Base-by-base conservation (phyloP, 1,284 basidiomycete genomes). In the Cutaneotrichosporon curvatum region DNA sequence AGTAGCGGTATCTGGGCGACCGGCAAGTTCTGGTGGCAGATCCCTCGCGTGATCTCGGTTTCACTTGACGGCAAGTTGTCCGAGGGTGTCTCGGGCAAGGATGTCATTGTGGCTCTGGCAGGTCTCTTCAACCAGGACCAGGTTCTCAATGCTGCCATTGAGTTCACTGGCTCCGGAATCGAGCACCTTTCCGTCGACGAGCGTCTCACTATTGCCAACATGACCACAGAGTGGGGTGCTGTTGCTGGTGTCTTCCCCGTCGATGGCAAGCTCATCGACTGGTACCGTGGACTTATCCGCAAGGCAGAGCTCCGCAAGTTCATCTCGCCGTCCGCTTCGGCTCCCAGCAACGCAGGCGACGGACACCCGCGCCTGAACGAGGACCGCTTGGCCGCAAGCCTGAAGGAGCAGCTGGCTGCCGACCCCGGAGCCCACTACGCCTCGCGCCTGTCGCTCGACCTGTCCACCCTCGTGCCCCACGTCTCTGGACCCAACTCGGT, bases 221-320 rank as follows among this genome's bases (percentile, higher is more conserved):
- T 98, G 94, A 97, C 94, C 4, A 98, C 95, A 15, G 94, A 99
- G 69, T 99, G 94, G 94, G 94, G 94, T 42, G 94, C 94, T 1
- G 80, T 99, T 1, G 90, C 83, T 7, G 94, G 94, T 35, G 82
- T 96, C 12, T 98, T 99, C 76, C 92, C 94, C 0, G 84, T 91
- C 9, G 94, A 99, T 68, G 78, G 82, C 30, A 81, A 80, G 14
- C 79, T 90, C 6, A 68, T 92, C 32, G 69, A 81, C 20, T 99
- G 92, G 92, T 99, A 98, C 70, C 84, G 89, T 47, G 73, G 75
- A n/a, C 75, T 81, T 21, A 73, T 95, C 52, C 78, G 78, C 55
- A 87, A 83, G 69, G 77, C 87, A 40, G 87, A 94, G 66, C 74
- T 85, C 43, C 79, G 85, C 40, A 82, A 85, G 6, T 95, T 94